phyloP scores from a whole-genome alignment of 192 early-diverging fungal species.

The Backusella sp. region DNA sequence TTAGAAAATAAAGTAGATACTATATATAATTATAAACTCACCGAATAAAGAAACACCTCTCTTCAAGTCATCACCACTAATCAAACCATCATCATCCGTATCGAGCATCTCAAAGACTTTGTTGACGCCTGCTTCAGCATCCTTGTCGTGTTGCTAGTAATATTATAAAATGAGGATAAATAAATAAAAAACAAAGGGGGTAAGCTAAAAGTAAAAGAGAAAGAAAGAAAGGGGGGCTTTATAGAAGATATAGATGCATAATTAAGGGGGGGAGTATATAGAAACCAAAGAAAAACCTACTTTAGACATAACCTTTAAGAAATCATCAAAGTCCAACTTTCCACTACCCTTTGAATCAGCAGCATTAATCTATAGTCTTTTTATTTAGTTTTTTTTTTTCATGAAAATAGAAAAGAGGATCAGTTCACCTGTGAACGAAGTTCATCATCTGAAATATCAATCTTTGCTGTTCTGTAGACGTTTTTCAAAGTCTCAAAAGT shows the following conservation, averaged over 20 bases:
- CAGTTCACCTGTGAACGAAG: slow-evolving; percentile 26
- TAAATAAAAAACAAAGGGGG: not conserved
- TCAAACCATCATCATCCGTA: slow-evolving; percentile 30
- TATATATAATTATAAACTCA: slow-evolving; percentile 18
- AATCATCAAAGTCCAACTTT: slow-evolving; percentile 29
- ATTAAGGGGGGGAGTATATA: slow-evolving; percentile 14
- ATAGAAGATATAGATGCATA: not conserved
- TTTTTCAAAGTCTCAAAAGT: slow-evolving; percentile 22
- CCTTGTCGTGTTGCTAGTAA: slow-evolving; percentile 27
- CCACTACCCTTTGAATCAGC: slow-evolving; percentile 18
- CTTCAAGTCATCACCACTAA: slow-evolving; percentile 28
- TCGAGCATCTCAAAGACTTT: slow-evolving; percentile 31
- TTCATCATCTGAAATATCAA: slow-evolving; percentile 25
- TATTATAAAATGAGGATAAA: not conserved
- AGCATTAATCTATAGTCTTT: not conserved
- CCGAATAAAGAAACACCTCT: slow-evolving; percentile 26
- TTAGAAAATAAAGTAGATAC: not conserved
- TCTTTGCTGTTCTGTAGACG: slow-evolving; percentile 22
- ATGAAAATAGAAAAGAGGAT: not conserved
- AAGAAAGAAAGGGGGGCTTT: not conserved
- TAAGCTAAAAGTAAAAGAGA: not conserved
- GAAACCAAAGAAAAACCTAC: not conserved
- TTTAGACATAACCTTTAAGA: slow-evolving; percentile 31
- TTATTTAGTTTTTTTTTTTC: not conserved
- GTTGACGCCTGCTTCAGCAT: slow-evolving; percentile 31